Evolutionary conservation across 2,329 filamentous ascomycete species (phyloP).

Genomic region (Aspergillus sp.): DNA sequence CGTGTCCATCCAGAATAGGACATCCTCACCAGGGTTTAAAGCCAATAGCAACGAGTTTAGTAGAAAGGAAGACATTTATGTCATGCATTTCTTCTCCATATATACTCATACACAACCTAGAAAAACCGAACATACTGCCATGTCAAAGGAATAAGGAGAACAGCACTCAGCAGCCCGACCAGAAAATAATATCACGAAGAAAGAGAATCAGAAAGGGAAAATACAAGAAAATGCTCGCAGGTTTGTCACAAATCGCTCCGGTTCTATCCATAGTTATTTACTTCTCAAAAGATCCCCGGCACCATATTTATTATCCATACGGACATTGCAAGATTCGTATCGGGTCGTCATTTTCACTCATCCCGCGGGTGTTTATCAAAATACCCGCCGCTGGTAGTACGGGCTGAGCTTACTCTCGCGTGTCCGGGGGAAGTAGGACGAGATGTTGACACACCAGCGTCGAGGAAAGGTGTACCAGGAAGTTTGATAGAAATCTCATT

Average conservation of each 20-base stretch:
- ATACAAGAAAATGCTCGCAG: not conserved
- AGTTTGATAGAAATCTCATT: constrained; percentile 45
- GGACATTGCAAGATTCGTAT: constrained; percentile 7
- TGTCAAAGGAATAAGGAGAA: not conserved
- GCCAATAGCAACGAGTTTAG: not conserved
- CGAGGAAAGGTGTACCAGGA: constrained; percentile 44
- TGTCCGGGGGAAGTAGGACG: constrained; percentile 48
- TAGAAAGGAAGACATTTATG: constrained; percentile 4
- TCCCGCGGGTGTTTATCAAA: constrained; percentile 31
- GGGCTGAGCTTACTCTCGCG: constrained; percentile 35
- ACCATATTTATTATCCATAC: constrained; percentile 8
- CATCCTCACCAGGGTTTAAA: too few relatives aligned
- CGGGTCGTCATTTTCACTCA: constrained; percentile 16
- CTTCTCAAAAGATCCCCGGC: constrained; percentile 8
- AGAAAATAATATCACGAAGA: not conserved
- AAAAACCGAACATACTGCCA: constrained; percentile 2
- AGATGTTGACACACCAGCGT: constrained; percentile 49
- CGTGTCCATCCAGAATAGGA: too few relatives aligned
- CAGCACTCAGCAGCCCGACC: not conserved
- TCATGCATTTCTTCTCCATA: constrained; percentile 15
- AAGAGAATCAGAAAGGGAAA: not conserved
- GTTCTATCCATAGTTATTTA: constrained; percentile 16
- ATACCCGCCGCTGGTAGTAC: constrained; percentile 31
- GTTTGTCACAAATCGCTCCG: not conserved
- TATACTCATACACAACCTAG: constrained; percentile 23